Base-by-base conservation (phyloP, 345 rosid species). In the Acer saccharum region DNA sequence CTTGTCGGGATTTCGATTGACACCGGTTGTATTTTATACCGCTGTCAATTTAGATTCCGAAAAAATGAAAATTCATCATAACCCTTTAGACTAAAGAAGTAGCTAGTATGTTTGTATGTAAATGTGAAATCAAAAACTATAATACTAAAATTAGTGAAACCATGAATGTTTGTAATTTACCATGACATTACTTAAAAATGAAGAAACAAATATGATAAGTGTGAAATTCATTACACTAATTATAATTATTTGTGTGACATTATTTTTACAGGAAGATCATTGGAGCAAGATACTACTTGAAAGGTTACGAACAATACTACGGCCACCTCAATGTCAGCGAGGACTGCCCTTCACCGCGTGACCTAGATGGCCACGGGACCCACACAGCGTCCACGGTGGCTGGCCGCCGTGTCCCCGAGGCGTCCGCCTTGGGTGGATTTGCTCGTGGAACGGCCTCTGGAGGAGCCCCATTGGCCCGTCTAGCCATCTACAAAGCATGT, bases 301-400 rank as follows among this genome's bases (percentile, higher is more conserved):
- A 89, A 80, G 93, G 90, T 12, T 93, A 77, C 12, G 88, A 87
- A 78, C 69, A n/a, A 0, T 2, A 21, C 12, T 84, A 64, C 13
- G 94, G 94, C 41, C 20, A 63, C 6, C 83, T 91, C 66, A 86
- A 95, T 80, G 85, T 67, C 23, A 77, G 93, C 7, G 83, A 86
- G 54, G 98, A 95, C 82, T 80, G 67, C 82, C 82, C 69, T 73
- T 95, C 98, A 0, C 93, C 85, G 0, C 91, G 98, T 1, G 99
- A 95, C 83, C 62, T 68, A 58, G 91, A 89, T 6, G 99, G 99
- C 70, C 99, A 95, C 54, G 98, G 98, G 4, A 87, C 94, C 35
- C 99, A 95, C 81, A 90, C 93, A 0, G 92, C 98, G 7, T 95
- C 98, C 75, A 95, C 86, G 0, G 95, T 83, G 0, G 90, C 84